These are phyloP conservation scores for Phytophthora sp. DNA, from an alignment of 352 stramenopile genomes.

Conservation along the genomic window DNA sequence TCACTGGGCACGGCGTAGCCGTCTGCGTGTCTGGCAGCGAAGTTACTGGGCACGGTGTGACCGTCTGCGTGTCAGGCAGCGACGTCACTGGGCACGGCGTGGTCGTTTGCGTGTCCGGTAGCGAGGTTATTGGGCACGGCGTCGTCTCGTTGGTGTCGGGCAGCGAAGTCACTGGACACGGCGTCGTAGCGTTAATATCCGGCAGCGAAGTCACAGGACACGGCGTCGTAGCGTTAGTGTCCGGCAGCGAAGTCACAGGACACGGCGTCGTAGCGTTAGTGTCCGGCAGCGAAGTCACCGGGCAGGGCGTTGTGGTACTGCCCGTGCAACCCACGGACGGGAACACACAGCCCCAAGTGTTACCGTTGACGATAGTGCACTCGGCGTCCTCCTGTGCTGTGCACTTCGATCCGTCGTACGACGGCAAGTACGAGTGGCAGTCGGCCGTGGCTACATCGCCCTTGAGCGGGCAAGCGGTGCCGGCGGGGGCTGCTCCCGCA, in stretches of 20 bases:
- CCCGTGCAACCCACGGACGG: slow-evolving; percentile 32
- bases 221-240: slow-evolving; percentile 12
- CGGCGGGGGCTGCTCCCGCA: slow-evolving; percentile 39
- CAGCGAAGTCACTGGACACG: background rate
- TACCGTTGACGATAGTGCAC: slow-evolving; percentile 47
- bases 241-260: slow-evolving; percentile 22
- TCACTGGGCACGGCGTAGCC: too few relatives aligned
- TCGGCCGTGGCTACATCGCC: slow-evolving; percentile 46
- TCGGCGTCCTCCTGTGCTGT: slow-evolving; percentile 42
- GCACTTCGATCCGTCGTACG: slow-evolving; percentile 47
- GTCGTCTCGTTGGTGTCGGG: too few relatives aligned
- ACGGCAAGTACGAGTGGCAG: slow-evolving; percentile 56
- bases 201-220: slow-evolving; percentile 3
- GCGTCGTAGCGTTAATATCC: slow-evolving; percentile 2
- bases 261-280: slow-evolving; percentile 20
- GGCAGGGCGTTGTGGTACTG: slow-evolving; percentile 10
- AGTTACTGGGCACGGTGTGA: too few relatives aligned
- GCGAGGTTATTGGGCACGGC: too few relatives aligned
- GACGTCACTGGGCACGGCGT: too few relatives aligned
- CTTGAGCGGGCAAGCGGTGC: slow-evolving; percentile 54
- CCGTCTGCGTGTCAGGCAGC: too few relatives aligned
- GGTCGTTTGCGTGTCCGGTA: too few relatives aligned
- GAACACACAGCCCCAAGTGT: slow-evolving; percentile 50
- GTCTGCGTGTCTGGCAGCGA: too few relatives aligned
- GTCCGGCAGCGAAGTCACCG: slow-evolving; percentile 25